Base-by-base conservation (phyloP, 176 grass and related monocot genomes). In the Hyparrhenia diplandra region DNA sequence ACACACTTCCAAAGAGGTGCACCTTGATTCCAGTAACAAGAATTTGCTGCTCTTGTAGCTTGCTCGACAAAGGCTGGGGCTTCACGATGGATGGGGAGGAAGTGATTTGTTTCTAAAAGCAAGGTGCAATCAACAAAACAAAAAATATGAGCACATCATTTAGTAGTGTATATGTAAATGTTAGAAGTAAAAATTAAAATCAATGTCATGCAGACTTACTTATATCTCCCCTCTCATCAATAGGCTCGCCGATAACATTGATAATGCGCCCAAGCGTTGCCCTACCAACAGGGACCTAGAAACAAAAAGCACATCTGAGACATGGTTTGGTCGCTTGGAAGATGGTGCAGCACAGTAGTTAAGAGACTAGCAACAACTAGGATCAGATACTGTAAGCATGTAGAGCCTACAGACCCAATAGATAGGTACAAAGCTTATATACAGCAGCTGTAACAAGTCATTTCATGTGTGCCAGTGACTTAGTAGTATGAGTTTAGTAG, bases 21-120 rank as follows among this genome's bases (percentile, higher is more conserved):
- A 97, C 94, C 94, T 97, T 97, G 84, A 97, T 97, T 89, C 94
- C 94, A 74, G 94, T 97, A 71, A 97, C 94, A 81, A 97, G 94
- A 76, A 97, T 97, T 77, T 97, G 88, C 71, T 97, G 94, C 55
- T 97, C 94, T 42, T 42, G 94, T 97, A 59, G 94, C 94, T 88
- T 97, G 94, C 78, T 97, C 94, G 74, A 97, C 88, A 13, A 97
- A 97, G 76, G 94, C 91, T 76, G 94, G 94, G 71, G 94, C 94
- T 80, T 97, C 94, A 54, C 94, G 94, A 89, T 97, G 94, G 68
- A 97, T 97, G 34, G 94, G 94, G 14, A 97, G 90, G 74, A 91
- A 97, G 80, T 93, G 88, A 54, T 85, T 94, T 39, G 94, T 97
- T 5, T 64, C 94, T 97, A 75, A 66, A 64, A 28, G 39, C 67